phyloP scores from a whole-genome alignment of 2,329 filamentous ascomycete species.

The Chaetomium sp. region DNA sequence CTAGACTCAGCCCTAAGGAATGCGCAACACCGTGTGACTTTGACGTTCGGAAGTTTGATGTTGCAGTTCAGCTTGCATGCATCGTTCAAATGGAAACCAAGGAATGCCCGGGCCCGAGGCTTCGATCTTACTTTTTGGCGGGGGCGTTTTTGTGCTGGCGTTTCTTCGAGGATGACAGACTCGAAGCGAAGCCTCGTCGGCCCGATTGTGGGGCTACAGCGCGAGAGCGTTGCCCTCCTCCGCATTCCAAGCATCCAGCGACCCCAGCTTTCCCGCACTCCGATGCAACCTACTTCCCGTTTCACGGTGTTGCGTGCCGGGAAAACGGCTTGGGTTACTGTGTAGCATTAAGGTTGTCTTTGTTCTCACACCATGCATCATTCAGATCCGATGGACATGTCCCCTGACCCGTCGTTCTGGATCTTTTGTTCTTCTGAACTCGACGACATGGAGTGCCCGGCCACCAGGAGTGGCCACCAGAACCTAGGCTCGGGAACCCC shows the following conservation, averaged over 20 bases:
- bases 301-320: background rate
- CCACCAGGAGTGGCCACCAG: too few relatives aligned
- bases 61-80: conserved; percentile 21
- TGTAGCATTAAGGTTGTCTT: conserved; percentile 1
- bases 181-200: conserved; percentile 35
- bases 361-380: conserved; percentile 4
- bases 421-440: background rate
- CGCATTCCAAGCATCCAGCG: conserved; percentile 29
- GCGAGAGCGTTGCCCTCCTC: conserved; percentile 29
- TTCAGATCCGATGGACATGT: conserved; percentile 5
- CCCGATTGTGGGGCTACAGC: conserved; percentile 35
- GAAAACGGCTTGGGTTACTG: conserved; percentile 4
- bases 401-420: conserved; percentile 17
- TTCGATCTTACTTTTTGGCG: background rate
- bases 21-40: conserved; percentile 5
- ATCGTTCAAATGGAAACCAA: conserved; percentile 13
- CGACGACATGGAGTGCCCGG: background rate
- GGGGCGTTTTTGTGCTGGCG: background rate
- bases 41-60: background rate
- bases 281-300: conserved; percentile 21
- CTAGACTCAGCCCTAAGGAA: background rate
- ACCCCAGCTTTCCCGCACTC: conserved; percentile 23
- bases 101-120: conserved; percentile 28
- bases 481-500: background rate
- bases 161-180: background rate